These are phyloP conservation scores for Leptomonas pyrrhocoris DNA, from an alignment of 208 protist genomes.

Conservation along the genomic window DNA sequence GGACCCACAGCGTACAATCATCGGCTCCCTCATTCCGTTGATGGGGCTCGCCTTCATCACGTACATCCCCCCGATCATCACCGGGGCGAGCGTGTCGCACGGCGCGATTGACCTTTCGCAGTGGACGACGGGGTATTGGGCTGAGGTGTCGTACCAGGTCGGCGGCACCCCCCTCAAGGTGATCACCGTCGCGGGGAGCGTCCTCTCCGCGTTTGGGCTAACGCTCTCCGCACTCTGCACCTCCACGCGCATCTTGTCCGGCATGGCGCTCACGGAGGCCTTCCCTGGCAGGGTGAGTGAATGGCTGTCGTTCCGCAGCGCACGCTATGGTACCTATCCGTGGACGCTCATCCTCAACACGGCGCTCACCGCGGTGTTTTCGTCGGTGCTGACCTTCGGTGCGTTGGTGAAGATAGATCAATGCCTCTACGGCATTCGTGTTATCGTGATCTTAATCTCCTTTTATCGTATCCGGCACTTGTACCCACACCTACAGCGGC, in stretches of 20 bases:
- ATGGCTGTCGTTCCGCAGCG: conserved; percentile 57
- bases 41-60: conserved; percentile 69
- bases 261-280: conserved; percentile 69
- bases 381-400: conserved; percentile 61
- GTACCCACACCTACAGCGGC: conserved; percentile 68
- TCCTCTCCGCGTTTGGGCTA: conserved; percentile 71
- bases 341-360: conserved; percentile 76
- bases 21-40: conserved; percentile 63
- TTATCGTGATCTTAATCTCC: conserved; percentile 56
- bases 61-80: conserved; percentile 76
- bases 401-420: conserved; percentile 75
- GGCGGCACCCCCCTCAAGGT: conserved; percentile 53
- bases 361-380: conserved; percentile 66
- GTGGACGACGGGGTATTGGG: conserved; percentile 81
- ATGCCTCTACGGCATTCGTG: conserved; percentile 74
- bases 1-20: conserved; percentile 67
- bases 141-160: conserved; percentile 49
- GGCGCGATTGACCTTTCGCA: conserved; percentile 54
- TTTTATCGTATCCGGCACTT: conserved; percentile 67
- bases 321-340: conserved; percentile 74
- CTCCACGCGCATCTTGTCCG: conserved; percentile 67
- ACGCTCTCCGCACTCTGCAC: conserved; percentile 79
- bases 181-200: conserved; percentile 56
- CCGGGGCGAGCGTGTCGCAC: conserved; percentile 54
- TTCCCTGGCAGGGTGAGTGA: conserved; percentile 62